Conservation (phyloP, 371 early-diverging fungal genomes). For the Entomophthora muscae region DNA sequence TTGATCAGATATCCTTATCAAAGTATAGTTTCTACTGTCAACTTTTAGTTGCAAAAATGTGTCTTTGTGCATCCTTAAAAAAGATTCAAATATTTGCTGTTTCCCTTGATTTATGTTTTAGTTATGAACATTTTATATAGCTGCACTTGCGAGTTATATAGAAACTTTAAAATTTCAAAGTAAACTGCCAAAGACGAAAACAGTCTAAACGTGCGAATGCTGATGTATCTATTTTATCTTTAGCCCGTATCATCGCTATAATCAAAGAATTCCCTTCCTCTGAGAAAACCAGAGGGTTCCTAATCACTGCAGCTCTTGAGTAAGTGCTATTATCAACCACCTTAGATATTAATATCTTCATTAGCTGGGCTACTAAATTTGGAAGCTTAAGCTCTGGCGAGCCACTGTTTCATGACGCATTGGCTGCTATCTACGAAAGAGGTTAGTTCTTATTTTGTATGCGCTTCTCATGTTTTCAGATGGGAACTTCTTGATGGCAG, state of each 20-base stretch:
- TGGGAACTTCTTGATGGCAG: background rate
- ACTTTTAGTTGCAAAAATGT: too few species aligned
- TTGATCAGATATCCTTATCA: too few species aligned
- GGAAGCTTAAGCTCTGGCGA: background rate
- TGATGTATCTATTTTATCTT: too few species aligned
- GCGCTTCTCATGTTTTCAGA: background rate
- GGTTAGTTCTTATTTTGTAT: background rate
- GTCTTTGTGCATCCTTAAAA: too few species aligned
- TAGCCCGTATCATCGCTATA: constrained; percentile 1
- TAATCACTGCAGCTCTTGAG: constrained; percentile 3
- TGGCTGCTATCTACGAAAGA: background rate
- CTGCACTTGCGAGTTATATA: too few species aligned
- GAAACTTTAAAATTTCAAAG: too few species aligned
- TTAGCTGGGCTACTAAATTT: constrained; percentile 3
- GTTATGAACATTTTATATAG: too few species aligned
- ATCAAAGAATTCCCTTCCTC: constrained; percentile 1
- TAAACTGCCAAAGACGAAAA: too few species aligned
- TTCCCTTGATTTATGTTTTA: too few species aligned
- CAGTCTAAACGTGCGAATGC: too few species aligned
- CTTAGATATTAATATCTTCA: background rate
- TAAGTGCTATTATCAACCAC: background rate
- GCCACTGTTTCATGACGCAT: background rate
- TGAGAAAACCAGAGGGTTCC: background rate
- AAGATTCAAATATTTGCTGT: too few species aligned
- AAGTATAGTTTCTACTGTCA: too few species aligned